Percentiles rank a stretch among this genome's conserved stretches.
Evolutionary conservation across 805 yeast genomes (phyloP).

Genomic region (Ogataea methanolica): DNA sequence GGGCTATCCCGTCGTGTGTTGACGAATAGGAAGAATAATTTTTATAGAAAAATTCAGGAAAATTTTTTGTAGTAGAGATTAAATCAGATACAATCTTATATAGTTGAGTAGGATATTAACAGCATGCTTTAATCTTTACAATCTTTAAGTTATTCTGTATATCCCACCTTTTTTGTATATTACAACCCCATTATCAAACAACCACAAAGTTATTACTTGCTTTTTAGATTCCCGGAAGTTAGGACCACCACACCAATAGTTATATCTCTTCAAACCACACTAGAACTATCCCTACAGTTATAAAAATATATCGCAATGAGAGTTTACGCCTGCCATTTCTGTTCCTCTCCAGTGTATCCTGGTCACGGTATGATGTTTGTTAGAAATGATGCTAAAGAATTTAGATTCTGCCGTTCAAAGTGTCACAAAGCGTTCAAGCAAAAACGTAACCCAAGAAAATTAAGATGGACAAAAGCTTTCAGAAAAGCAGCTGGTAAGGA

Average conservation of each 20-base stretch:
- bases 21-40: not conserved
- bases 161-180: no score
- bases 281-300: not conserved
- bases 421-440: slow-evolving; percentile 97
- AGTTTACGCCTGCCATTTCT: slow-evolving; percentile 89
- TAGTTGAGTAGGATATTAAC: no score
- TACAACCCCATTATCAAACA: no score
- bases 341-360: slow-evolving; percentile 94
- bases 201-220: no score
- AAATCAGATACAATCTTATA: no score
- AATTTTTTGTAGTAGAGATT: no score
- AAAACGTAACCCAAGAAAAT: slow-evolving; percentile 97
- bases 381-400: slow-evolving; percentile 96
- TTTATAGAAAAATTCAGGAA: no score
- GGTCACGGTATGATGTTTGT: slow-evolving; percentile 97
- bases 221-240: no score
- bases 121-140: no score
- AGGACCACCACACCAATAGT: not conserved
- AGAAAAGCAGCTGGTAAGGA: slow-evolving; percentile 99
- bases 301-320: slow-evolving; percentile 47
- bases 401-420: slow-evolving; percentile 94
- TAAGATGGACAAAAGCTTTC: slow-evolving; percentile 98
- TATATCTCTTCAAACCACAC: not conserved
- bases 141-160: no score
- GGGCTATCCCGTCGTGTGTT: not conserved